A percentile compares a stretch with the other conserved stretches of the same genome.
phyloP scores from a whole-genome alignment of 257 asterid species.

The Ligustrum vulgare region DNA sequence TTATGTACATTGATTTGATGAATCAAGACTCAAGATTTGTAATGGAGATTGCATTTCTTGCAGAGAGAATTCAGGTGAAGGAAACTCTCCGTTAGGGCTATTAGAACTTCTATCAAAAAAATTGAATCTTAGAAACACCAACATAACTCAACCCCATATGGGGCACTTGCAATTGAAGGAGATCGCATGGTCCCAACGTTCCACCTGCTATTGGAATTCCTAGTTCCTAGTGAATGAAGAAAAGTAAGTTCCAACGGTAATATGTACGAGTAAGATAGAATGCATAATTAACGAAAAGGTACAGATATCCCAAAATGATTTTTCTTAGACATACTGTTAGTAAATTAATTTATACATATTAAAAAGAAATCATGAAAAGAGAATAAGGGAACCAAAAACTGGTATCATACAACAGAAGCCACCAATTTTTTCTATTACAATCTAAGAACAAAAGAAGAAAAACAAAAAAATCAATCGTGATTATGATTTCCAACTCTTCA shows the following conservation, averaged over 20 bases:
- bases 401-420: neutral
- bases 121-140: constrained; percentile 82
- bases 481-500: too few relatives aligned
- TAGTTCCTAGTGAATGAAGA: constrained; percentile 42
- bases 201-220: constrained; percentile 99
- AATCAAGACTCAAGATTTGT: too few relatives aligned
- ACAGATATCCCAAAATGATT: neutral
- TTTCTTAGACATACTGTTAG: neutral
- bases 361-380: neutral
- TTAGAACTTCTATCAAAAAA: too few relatives aligned
- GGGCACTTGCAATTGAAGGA: constrained; percentile 94
- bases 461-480: too few relatives aligned
- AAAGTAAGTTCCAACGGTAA: neutral
- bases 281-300: neutral
- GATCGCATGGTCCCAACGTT: constrained; percentile 86
- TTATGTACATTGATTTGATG: too few relatives aligned
- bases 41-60: too few relatives aligned
- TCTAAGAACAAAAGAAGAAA: too few relatives aligned
- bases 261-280: neutral
- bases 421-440: too few relatives aligned
- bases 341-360: too few relatives aligned
- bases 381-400: neutral
- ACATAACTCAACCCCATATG: constrained; percentile 97
- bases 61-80: too few relatives aligned
- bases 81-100: too few relatives aligned